These are phyloP conservation scores for Kokia cookei DNA, from an alignment of 441 rosid genomes.

Conservation along the genomic window DNA sequence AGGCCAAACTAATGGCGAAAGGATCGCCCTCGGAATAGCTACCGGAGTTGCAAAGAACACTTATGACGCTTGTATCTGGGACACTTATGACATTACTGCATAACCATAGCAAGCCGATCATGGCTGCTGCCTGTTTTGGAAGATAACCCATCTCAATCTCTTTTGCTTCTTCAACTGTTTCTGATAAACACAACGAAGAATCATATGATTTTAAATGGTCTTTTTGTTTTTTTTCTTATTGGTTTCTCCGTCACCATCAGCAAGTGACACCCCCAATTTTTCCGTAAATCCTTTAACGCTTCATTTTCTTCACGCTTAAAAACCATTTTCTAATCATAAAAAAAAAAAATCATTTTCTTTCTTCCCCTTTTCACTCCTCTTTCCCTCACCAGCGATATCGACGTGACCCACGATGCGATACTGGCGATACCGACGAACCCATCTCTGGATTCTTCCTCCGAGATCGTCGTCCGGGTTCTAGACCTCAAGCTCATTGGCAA, in stretches of 20 bases:
- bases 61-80: constrained; percentile 29
- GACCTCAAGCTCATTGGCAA: constrained; percentile 76
- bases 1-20: constrained; percentile 30
- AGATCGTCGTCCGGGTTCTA: constrained; percentile 60
- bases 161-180: not conserved
- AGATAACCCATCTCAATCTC: constrained; percentile 17
- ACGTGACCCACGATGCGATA: constrained; percentile 46
- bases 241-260: no score
- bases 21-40: constrained; percentile 41
- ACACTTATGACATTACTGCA: constrained; percentile 8
- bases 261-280: no score
- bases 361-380: no score
- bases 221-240: not conserved
- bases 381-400: no score
- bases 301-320: no score
- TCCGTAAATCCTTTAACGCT: no score
- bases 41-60: constrained; percentile 36
- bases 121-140: constrained; percentile 9
- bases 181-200: not conserved
- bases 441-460: constrained; percentile 54
- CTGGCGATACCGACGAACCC: constrained; percentile 49
- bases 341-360: no score
- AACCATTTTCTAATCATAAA: no score
- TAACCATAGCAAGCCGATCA: constrained; percentile 1
- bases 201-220: not conserved